Evolutionary conservation across 176 grass and related monocot species (phyloP).

Genomic region (Panicum miliaceum): DNA sequence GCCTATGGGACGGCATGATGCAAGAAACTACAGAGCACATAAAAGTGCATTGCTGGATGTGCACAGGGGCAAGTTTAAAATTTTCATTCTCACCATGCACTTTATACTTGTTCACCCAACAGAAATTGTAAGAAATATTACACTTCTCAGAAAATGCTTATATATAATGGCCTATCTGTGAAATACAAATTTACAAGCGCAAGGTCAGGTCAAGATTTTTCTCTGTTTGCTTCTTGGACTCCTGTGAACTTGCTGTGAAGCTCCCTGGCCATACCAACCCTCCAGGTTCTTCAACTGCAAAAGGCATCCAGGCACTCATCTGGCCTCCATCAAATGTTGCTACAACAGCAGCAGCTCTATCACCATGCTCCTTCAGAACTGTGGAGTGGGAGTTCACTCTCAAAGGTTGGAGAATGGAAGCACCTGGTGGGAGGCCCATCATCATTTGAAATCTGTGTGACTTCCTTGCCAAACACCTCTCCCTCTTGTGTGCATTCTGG

Average conservation of each 20-base stretch:
- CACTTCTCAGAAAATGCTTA: constrained; percentile 33
- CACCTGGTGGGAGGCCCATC: constrained; percentile 38
- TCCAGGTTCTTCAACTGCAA: constrained; percentile 45
- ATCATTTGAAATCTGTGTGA: constrained; percentile 52
- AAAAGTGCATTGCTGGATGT: background rate
- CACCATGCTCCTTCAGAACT: constrained; percentile 50
- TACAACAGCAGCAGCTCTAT: constrained; percentile 35
- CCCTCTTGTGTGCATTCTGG: constrained; percentile 93
- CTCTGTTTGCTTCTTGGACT: constrained; percentile 37
- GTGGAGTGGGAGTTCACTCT: constrained; percentile 66
- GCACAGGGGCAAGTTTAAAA: background rate
- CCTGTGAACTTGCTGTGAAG: constrained; percentile 59
- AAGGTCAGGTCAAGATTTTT: constrained; percentile 73
- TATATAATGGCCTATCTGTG: constrained; percentile 22
- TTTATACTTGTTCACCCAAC: constrained; percentile 7
- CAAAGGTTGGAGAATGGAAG: constrained; percentile 64
- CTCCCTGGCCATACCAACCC: constrained; percentile 68
- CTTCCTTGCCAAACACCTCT: constrained; percentile 72
- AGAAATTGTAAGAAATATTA: constrained; percentile 4
- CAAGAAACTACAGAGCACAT: background rate
- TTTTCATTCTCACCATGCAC: background rate
- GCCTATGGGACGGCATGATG: background rate
- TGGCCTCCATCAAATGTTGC: constrained; percentile 56
- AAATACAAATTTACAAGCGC: constrained; percentile 58
- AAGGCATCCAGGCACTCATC: constrained; percentile 53